Conservation (phyloP, 2,329 filamentous ascomycete genomes). For the Aspergillus costaricaensis region DNA sequence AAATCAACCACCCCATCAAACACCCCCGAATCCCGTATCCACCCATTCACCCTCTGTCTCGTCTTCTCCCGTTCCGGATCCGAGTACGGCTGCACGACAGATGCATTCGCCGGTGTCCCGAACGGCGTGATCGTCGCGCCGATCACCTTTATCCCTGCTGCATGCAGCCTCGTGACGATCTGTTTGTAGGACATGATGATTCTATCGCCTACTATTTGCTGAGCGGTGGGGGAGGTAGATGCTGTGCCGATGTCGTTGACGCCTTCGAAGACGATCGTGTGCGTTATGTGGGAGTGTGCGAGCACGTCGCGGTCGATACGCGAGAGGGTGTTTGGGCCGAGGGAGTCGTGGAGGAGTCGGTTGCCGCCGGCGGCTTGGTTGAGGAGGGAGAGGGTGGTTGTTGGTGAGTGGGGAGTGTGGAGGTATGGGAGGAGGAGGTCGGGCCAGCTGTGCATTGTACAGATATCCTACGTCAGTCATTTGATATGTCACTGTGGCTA, state of each 20-base stretch:
- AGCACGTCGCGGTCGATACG: constrained; percentile 68
- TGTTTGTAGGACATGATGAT: constrained; percentile 62
- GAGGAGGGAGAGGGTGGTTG: constrained; percentile 56
- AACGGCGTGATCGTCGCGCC: constrained; percentile 70
- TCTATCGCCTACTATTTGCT: constrained; percentile 51
- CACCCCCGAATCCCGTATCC: constrained; percentile 57
- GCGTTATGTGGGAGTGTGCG: constrained; percentile 58
- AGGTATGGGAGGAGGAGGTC: constrained; percentile 57
- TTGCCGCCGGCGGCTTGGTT: constrained; percentile 73
- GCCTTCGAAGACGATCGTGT: constrained; percentile 67
- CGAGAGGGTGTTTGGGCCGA: constrained; percentile 62
- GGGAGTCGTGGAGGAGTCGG: constrained; percentile 61
- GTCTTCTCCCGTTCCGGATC: constrained; percentile 58
- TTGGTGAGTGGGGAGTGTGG: constrained; percentile 48
- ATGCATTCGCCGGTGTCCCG: constrained; percentile 37
- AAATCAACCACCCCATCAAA: constrained; percentile 68
- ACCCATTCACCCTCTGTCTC: constrained; percentile 60
- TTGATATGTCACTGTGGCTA: too few species aligned
- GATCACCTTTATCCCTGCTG: constrained; percentile 58
- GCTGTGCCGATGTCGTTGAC: constrained; percentile 68
- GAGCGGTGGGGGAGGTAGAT: constrained; percentile 46
- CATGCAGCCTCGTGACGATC: constrained; percentile 58
- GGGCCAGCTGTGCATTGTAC: constrained; percentile 62
- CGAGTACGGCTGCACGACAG: constrained; percentile 54
- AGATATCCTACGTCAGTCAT: too few species aligned